These are phyloP conservation scores for Biscogniauxia sp. DNA, from an alignment of 2,329 filamentous ascomycete species.

Conservation along the genomic window DNA sequence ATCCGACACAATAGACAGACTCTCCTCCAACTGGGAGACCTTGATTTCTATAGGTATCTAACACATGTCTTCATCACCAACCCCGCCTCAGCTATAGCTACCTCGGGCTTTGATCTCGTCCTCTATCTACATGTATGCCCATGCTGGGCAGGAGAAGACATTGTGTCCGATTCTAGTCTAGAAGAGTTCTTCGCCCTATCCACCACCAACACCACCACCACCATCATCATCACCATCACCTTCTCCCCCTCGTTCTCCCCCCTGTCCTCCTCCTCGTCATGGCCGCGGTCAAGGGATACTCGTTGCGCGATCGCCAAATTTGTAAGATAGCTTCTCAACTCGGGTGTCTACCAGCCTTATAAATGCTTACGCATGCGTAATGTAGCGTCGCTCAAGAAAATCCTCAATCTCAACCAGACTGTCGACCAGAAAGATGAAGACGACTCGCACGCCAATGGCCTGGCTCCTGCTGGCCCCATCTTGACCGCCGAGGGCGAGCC, in stretches of 20 bases:
- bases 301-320: constrained; percentile 34
- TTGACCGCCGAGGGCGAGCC: constrained; percentile 85
- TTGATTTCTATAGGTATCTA: too few relatives aligned
- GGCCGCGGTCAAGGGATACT: constrained; percentile 26
- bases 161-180: background rate
- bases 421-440: constrained; percentile 57
- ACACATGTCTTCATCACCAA: background rate
- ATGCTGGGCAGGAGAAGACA: background rate
- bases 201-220: background rate
- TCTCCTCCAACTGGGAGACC: background rate
- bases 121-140: background rate
- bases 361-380: background rate
- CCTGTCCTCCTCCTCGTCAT: constrained; percentile 16
- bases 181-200: too few relatives aligned
- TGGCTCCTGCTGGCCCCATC: constrained; percentile 72
- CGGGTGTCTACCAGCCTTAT: background rate
- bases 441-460: constrained; percentile 62
- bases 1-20: too few relatives aligned
- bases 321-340: constrained; percentile 16
- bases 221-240: background rate
- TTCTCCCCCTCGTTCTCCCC: too few relatives aligned
- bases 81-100: background rate
- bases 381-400: constrained; percentile 81
- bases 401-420: constrained; percentile 89
- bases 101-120: background rate